phyloP scores from a whole-genome alignment of 805 yeast species.

The Myxozyma vanderwaltii region DNA sequence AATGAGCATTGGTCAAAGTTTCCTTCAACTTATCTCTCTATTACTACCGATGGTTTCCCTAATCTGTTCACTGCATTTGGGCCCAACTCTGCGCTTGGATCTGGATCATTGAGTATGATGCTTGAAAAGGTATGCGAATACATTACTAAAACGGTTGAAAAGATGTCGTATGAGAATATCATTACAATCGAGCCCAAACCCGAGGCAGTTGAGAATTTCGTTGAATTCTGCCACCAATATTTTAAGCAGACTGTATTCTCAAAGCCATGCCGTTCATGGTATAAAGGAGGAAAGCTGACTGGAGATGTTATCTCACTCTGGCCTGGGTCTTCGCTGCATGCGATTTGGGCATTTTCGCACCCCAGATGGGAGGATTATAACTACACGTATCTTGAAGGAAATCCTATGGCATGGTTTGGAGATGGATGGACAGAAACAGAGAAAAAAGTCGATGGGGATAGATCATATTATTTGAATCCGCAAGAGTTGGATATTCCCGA shows the following conservation, averaged over 20 bases:
- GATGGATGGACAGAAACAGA: slow-evolving; percentile 17
- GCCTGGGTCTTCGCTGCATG: slow-evolving; percentile 31
- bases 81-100: slow-evolving; percentile 27
- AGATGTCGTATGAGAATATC: slow-evolving; percentile 22
- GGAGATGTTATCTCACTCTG: slow-evolving; percentile 23
- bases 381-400: slow-evolving; percentile 15
- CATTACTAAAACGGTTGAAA: slow-evolving; percentile 12
- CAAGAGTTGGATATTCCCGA: slow-evolving; percentile 9
- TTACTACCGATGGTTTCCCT: slow-evolving; percentile 31
- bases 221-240: slow-evolving; percentile 12
- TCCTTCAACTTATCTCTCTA: slow-evolving; percentile 28
- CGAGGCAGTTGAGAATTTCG: slow-evolving; percentile 15
- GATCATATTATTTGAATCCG: slow-evolving; percentile 14
- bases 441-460: slow-evolving; percentile 6
- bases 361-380: slow-evolving; percentile 32
- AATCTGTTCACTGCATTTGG: slow-evolving; percentile 30
- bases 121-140: slow-evolving; percentile 25
- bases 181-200: slow-evolving; percentile 16
- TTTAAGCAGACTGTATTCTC: slow-evolving; percentile 17
- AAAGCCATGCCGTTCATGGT: slow-evolving; percentile 23
- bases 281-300: slow-evolving; percentile 15
- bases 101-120: slow-evolving; percentile 18
- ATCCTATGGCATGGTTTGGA: slow-evolving; percentile 19
- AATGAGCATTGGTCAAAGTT: slow-evolving; percentile 24
- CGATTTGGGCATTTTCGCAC: slow-evolving; percentile 12